Conservation (phyloP, 2,329 filamentous ascomycete species). For the Harringtonia lauricola region DNA sequence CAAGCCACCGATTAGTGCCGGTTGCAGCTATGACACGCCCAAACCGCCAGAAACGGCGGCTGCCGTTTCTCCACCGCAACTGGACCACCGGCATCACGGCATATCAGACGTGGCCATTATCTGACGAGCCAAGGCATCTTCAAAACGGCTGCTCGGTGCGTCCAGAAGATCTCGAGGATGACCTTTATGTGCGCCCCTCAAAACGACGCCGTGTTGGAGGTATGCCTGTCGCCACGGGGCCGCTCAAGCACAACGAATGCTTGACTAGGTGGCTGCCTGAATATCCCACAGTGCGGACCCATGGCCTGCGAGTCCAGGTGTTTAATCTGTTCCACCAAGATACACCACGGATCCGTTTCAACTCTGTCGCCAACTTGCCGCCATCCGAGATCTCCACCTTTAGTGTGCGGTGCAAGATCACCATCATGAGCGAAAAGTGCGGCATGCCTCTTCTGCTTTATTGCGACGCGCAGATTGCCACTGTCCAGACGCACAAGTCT, state of each 20-base stretch:
- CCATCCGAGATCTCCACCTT: constrained; percentile 23
- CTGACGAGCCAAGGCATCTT: neutral
- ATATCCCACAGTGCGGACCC: constrained; percentile 9
- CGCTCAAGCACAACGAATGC: neutral
- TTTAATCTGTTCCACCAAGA: constrained; percentile 41
- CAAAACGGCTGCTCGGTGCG: neutral
- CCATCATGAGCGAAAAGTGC: constrained; percentile 24
- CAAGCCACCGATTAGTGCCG: neutral
- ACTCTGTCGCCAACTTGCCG: constrained; percentile 22
- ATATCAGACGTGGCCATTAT: constrained; percentile 23
- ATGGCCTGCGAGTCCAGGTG: constrained; percentile 38
- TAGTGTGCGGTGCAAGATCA: constrained; percentile 31
- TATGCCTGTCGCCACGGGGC: constrained; percentile 4
- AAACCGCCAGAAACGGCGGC: constrained; percentile 11
- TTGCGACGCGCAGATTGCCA: constrained; percentile 43
- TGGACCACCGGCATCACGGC: constrained; percentile 37
- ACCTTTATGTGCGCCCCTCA: constrained; percentile 26
- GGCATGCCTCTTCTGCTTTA: constrained; percentile 33
- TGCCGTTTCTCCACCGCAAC: constrained; percentile 44
- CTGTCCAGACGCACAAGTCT: constrained; percentile 37
- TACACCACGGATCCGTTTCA: constrained; percentile 25
- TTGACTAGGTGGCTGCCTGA: constrained; percentile 9
- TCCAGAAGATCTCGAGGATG: constrained; percentile 16
- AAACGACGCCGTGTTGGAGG: constrained; percentile 38
- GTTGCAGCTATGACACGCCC: neutral